These are phyloP conservation scores for Aureobasidium uvarum DNA, from an alignment of 2,329 filamentous ascomycete genomes.

Conservation along the genomic window DNA sequence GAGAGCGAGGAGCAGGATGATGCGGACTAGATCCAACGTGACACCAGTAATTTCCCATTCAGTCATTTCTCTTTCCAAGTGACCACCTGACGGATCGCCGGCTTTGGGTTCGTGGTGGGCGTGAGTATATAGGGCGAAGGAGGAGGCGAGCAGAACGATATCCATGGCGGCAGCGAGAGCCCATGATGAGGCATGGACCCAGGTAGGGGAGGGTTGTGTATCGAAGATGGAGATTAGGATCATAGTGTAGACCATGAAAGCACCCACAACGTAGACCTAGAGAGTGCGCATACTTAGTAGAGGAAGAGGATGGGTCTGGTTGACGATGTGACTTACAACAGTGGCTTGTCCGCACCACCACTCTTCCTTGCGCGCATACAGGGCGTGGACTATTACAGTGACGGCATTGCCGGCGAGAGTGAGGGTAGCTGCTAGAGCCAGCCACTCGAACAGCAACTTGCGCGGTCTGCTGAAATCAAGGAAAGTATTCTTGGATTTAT, in stretches of 20 bases:
- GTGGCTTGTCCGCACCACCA: slow-evolving; percentile 83
- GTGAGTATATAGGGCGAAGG: slow-evolving; percentile 65
- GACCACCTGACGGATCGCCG: slow-evolving; percentile 45
- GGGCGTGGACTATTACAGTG: slow-evolving; percentile 71
- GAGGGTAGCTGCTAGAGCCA: slow-evolving; percentile 67
- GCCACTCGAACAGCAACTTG: slow-evolving; percentile 71
- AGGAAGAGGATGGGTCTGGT: not conserved
- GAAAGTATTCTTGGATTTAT: slow-evolving; percentile 46
- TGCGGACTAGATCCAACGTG: slow-evolving; percentile 63
- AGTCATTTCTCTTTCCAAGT: slow-evolving; percentile 44
- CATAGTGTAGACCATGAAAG: slow-evolving; percentile 83
- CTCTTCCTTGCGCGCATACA: slow-evolving; percentile 61
- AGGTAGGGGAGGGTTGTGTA: slow-evolving; percentile 74
- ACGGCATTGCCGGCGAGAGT: slow-evolving; percentile 74
- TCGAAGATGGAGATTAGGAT: slow-evolving; percentile 85
- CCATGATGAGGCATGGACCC: slow-evolving; percentile 81
- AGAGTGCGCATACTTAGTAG: slow-evolving; percentile 23
- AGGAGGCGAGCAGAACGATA: slow-evolving; percentile 65
- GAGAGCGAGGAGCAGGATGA: slow-evolving; percentile 63
- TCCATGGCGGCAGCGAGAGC: slow-evolving; percentile 69
- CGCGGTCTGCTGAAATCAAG: slow-evolving; percentile 63
- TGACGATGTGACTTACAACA: slow-evolving; percentile 58
- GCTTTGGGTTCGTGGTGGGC: slow-evolving; percentile 63
- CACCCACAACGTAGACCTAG: slow-evolving; percentile 80
- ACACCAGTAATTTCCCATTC: slow-evolving; percentile 66